Base-by-base conservation (phyloP, 2,329 filamentous ascomycete genomes). In the Fusarium nurragi region DNA sequence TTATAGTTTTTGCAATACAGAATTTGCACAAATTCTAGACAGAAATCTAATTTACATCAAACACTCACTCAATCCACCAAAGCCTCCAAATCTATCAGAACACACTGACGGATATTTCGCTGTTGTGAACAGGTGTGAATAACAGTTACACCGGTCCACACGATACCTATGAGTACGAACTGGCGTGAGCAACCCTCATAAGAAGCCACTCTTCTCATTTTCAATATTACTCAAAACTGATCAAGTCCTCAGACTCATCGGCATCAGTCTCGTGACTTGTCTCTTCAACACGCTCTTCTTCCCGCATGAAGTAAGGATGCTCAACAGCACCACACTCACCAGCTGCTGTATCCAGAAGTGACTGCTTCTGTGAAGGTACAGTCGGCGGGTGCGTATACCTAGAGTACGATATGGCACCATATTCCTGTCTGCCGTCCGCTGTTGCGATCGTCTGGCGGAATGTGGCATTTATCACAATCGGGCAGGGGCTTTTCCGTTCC, bases 191-290 rank as follows among this genome's bases (percentile, higher is more conserved):
- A 7, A 40, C 7, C 26, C n/a, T 14, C 14, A 19, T 21, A 16
- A 12, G 13, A 21, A 34, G 32, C 18, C 16, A 23, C 7, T 12
- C 19, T 13, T 34, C 10, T 19, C 23, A 32, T 32, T 36, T 32
- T 16, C 14, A 16, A 3, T 6, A 28, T 36, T 16, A 53, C 4
- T 66, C 59, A 41, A 67, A 66, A 30, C 36, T 48, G 39, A 67
- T 64, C 11, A 67, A 26, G 34, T 67, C 62, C 16, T 46, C 62
- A 11, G 30, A 16, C 14, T 16, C 22, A 23, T 19, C 18, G 18
- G 18, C 12, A 6, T 28, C 18, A 22, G 23, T 37, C 21, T 8
- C 30, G 16, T 6, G 6, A 22, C 30, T 19, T 7, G 38, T 12
- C 14, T n/a, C n/a, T n/a, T n/a, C 43, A 8, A n/a, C 5, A 8